Base-by-base conservation (phyloP, 257 asterid genomes). In the Anisodus acutangulus region DNA sequence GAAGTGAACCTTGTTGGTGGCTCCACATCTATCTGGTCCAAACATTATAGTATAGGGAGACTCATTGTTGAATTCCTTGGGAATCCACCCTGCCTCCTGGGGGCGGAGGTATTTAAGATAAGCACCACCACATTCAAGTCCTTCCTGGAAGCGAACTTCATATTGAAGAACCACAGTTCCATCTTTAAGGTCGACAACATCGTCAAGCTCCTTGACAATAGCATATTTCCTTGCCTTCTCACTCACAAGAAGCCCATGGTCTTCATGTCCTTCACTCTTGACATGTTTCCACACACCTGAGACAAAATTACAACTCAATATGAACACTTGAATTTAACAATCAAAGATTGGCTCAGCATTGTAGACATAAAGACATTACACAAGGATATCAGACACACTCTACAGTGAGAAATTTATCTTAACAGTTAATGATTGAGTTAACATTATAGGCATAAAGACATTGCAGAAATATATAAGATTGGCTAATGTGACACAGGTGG, bases 81-180 rank as follows among this genome's bases (percentile, higher is more conserved):
- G 87, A 62, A 69, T 84, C 99, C 98, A 97, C 2, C 95, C 97
- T 22, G 96, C 96, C 26, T 88, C 97, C 86, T 97, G 99, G 5
- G 98, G 98, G 16, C 98, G 97, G 81, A 97, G 98, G 88, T 92
- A 97, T 87, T 97, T 97, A 74, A 97, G 80, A 82, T 97, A 97
- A 83, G 99, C 99, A 83, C 98, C 99, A 74, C 99, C 99, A 86
- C 99, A 95, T 83, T 97, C 99, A 12, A 97, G 98, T 31, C 99
- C 99, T 13, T 91, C 89, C 87, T 97, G 99, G 85, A 97, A 93
- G 82, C 99, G 98, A 59, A 90, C 97, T 87, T 97, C 99, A 45
- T 84, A 97, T 66, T 97, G 99, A 72, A 97, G 98, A 47, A 95
- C 97, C 82, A 90, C 35, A 3, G 97, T 92, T 83, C 90, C 93